These are phyloP conservation scores for Diaporthe aspalathi DNA, from an alignment of 2,329 filamentous ascomycete genomes.

Conservation along the genomic window DNA sequence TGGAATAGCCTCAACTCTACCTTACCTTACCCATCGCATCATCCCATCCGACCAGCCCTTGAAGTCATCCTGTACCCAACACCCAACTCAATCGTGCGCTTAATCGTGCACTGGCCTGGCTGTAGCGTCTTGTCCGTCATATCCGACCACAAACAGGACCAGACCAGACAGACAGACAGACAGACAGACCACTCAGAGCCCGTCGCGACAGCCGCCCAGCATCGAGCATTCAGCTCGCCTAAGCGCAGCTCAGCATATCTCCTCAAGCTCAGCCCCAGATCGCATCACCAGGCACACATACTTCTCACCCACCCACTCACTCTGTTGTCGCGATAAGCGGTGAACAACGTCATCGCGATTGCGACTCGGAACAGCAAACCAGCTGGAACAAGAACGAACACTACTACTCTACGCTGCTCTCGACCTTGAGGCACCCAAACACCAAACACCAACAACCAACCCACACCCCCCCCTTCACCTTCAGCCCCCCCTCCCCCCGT, in stretches of 20 bases:
- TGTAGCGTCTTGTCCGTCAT: neutral
- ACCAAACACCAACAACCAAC: neutral
- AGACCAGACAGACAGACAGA: too few relatives aligned
- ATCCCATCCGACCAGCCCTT: neutral
- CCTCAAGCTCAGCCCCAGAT: slow-evolving; percentile 7
- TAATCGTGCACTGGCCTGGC: too few relatives aligned
- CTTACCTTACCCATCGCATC: slow-evolving; percentile 18
- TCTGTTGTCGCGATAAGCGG: slow-evolving; percentile 9
- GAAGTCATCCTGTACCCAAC: neutral
- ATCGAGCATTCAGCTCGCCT: neutral
- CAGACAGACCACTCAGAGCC: slow-evolving; percentile 4
- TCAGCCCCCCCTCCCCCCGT: neutral
- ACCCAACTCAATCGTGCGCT: too few relatives aligned
- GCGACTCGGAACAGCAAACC: neutral
- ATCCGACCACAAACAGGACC: neutral
- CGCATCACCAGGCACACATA: neutral
- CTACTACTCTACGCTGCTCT: slow-evolving; percentile 1
- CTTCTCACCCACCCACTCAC: neutral
- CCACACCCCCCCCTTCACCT: neutral
- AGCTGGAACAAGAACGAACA: neutral
- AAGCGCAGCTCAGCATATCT: neutral
- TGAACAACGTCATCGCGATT: neutral
- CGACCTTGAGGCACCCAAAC: neutral
- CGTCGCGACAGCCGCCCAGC: slow-evolving; percentile 12
- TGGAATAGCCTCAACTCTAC: slow-evolving; percentile 29